Evolutionary conservation across 257 asterid species (phyloP).

Genomic region (Rubia yunnanensis): DNA sequence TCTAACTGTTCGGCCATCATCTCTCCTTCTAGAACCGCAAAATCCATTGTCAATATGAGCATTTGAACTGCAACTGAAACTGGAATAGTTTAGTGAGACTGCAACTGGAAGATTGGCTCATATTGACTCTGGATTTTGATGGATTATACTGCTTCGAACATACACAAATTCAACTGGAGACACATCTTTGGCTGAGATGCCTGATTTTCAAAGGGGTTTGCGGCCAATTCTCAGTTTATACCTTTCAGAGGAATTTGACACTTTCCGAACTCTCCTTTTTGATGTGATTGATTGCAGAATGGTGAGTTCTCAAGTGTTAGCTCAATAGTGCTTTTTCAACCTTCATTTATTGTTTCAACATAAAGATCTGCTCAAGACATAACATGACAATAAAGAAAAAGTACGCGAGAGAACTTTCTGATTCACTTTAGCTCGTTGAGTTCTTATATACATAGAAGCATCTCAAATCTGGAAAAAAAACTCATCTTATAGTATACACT

Average conservation of each 20-base stretch:
- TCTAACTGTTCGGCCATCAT: no score
- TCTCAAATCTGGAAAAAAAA: background rate
- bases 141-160: conserved; percentile 65
- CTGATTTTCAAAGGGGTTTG: conserved; percentile 71
- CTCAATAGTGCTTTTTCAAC: background rate
- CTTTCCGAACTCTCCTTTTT: conserved; percentile 76
- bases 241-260: conserved; percentile 66
- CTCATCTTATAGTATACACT: background rate
- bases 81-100: conserved; percentile 72
- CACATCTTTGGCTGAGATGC: conserved; percentile 55
- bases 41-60: no score
- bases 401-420: background rate
- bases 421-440: background rate
- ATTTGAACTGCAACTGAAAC: no score
- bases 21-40: no score
- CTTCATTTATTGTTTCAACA: background rate
- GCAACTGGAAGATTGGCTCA: conserved; percentile 79
- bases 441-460: background rate
- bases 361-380: background rate
- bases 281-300: conserved; percentile 83
- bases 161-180: conserved; percentile 74
- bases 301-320: conserved; percentile 33
- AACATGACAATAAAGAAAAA: background rate
- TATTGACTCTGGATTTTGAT: conserved; percentile 79
- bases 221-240: conserved; percentile 61